Base-by-base conservation (phyloP, 148 eudicot species). In the Arctostaphylos glauca region DNA sequence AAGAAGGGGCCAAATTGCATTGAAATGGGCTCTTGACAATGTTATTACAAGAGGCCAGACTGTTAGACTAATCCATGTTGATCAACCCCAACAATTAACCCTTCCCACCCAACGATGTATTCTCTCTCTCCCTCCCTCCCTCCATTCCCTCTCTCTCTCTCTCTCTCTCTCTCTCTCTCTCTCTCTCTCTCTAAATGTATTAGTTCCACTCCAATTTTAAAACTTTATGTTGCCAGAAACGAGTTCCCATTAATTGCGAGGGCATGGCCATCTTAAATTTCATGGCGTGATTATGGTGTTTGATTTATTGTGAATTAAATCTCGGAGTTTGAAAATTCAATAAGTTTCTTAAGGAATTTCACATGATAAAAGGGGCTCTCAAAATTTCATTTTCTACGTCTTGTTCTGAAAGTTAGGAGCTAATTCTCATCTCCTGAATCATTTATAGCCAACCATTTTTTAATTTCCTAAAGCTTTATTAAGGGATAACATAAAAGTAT, bases 11-110 rank as follows among this genome's bases (percentile, higher is more conserved):
- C 92, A 93, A 84, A 76, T 62, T 71, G 94, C 97, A 56, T 60
- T 93, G 43, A 90, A 87, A 90, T 93, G 97, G 97, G 87, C 94
- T 4, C 86, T 87, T 72, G 92, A 93, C 67, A 85, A 88, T 87
- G 74, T 92, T 49, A 83, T 90, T 67, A 44, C 5, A 56, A 89
- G 71, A 77, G 91, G 90, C 66, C 92, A 92, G 68, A 85, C 82
- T 50, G 81, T 93, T 10, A 76, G 87, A 15, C 82, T 94, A 82
- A 59, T 94, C 48, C 98, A 94, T 89, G 96, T 94, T 85, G 88
- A 84, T 66, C 13, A 89, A 60, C 89, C 83, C 77, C 81, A 19
- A n/a, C 78, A 10, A 41, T 68, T 46, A 23, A 14, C 80, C 43
- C 3, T 52, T 16, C 8, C 74, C 58, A 12, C 19, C 81, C 83